These are phyloP conservation scores for Claviceps africana DNA, from an alignment of 2,329 filamentous ascomycete species.

Conservation along the genomic window DNA sequence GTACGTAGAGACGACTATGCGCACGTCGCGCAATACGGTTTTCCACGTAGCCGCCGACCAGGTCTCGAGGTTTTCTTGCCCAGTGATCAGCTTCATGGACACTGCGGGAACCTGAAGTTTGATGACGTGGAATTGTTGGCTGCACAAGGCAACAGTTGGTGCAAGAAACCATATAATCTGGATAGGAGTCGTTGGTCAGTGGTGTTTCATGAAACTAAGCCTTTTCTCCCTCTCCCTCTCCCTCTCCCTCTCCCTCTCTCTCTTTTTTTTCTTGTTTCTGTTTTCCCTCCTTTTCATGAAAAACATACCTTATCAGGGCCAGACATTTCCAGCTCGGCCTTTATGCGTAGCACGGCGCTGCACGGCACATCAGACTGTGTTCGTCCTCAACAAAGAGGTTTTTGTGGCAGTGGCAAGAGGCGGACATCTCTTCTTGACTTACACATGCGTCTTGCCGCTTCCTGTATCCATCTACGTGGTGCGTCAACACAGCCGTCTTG, in stretches of 20 bases:
- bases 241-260: too few relatives aligned
- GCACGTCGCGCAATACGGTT: constrained; percentile 45
- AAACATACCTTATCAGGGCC: constrained; percentile 35
- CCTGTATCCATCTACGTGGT: constrained; percentile 66
- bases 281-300: background rate
- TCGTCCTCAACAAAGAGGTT: background rate
- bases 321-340: constrained; percentile 44
- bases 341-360: constrained; percentile 55
- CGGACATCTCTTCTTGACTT: constrained; percentile 17
- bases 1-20: constrained; percentile 66
- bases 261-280: too few relatives aligned
- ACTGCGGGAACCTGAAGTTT: constrained; percentile 43
- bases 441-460: constrained; percentile 68
- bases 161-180: constrained; percentile 58
- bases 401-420: background rate
- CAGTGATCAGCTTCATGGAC: constrained; percentile 48
- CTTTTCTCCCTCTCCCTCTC: background rate
- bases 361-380: background rate
- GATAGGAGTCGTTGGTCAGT: background rate
- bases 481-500: background rate
- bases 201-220: background rate
- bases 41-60: constrained; percentile 63
- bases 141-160: constrained; percentile 52
- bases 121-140: constrained; percentile 52
- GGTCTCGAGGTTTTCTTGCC: constrained; percentile 54